These are phyloP conservation scores for Gracilaria gracilis DNA, from an alignment of 23 red algal species.

Conservation along the genomic window DNA sequence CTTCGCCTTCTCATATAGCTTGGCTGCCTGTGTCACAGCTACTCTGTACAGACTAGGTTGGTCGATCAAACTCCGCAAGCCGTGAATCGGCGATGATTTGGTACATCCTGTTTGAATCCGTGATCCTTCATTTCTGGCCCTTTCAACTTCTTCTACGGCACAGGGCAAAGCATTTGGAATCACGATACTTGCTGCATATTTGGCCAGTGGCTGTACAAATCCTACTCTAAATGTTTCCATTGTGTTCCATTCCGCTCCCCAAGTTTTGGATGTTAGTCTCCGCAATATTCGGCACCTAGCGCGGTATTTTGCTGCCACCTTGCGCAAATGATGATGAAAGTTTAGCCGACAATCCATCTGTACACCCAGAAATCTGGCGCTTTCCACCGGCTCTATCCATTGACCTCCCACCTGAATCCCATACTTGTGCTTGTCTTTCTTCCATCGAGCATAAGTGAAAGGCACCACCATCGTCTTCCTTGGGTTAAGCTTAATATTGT, in stretches of 20 bases:
- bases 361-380: not conserved
- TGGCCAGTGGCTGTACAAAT: not conserved
- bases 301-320: not conserved
- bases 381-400: not conserved
- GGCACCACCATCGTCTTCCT: not conserved
- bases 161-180: not conserved
- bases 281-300: not conserved
- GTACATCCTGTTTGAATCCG: not conserved
- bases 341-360: not conserved
- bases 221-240: not conserved
- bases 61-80: not conserved
- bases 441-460: not conserved
- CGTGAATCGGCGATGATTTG: not conserved
- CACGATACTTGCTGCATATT: not conserved
- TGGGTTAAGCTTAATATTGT: not conserved
- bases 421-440: not conserved
- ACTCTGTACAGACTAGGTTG: not conserved
- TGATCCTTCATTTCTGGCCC: not conserved
- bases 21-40: not conserved
- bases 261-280: not conserved
- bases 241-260: not conserved
- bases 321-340: not conserved
- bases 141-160: not conserved
- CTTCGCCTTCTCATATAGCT: constrained; percentile 5
- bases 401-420: not conserved